Base-by-base conservation (phyloP, 2,329 filamentous ascomycete genomes). In the Arthrobotrys sphaeroides region DNA sequence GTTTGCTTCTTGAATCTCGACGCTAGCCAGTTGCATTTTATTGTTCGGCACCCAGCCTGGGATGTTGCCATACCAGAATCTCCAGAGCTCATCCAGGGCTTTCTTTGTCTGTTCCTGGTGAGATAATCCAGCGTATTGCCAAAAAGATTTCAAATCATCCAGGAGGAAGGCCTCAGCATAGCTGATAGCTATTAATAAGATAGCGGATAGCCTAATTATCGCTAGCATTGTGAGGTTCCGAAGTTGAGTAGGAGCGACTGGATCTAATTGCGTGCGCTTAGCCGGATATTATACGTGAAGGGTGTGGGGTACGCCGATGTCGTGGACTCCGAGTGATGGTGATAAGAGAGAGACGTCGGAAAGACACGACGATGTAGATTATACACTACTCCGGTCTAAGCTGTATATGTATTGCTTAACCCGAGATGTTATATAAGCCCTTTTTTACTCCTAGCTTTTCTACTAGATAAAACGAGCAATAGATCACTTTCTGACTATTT, bases 1-100 rank as follows among this genome's bases (percentile, higher is more conserved):
- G 18, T 76, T 70, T 7, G 73, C 73, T 1, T 26, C 65, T 6
- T 26, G 38, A 10, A 76, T 76, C 24, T 69, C 64, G 3, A 70
- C 33, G 1, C 55, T 26, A 12, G 59, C 73, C 13, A 51, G 51
- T 26, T 42, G 33, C 38, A 64, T 57, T 24, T 22, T 31, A 45
- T 64, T 40, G 7, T 20, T 33, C 1, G 57, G 26, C 22, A 18
- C 13, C 26, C n/a, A 26, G 18, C 22, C 38, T 9, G 24, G 13
- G 31, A 55, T 38, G 9, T 22, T 13, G 0, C 69, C 69, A 47
- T 66, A 73, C 60, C 33, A 73, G 2, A 9, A 31, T n/a, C 13
- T 13, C 62, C 45, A 68, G 13, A 68, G 53, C 10, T 28, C 9
- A 4, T 40, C 22, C 7, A 74, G 38, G 13, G 70, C 62, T n/a